Percentiles rank a stretch among this genome's conserved stretches.
Evolutionary conservation across 768 basidiomycete genomes (phyloP).

Genomic region (Termitomyces sp.): DNA sequence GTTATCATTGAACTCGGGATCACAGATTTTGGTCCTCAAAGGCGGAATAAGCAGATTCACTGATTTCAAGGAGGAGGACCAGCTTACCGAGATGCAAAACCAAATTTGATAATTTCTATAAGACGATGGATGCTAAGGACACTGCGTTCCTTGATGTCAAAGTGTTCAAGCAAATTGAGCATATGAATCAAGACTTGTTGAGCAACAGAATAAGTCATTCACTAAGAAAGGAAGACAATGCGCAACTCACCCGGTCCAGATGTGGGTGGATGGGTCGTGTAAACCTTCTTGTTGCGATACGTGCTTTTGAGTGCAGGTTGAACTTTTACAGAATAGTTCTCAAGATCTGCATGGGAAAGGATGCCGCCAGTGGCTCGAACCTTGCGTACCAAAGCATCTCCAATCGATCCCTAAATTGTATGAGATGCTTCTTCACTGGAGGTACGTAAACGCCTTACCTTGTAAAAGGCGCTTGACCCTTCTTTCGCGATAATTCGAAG

Average conservation of each 20-base stretch:
- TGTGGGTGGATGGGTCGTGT: conserved; percentile 82
- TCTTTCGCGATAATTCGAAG: conserved; percentile 68
- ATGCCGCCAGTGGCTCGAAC: conserved; percentile 75
- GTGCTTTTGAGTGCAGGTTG: conserved; percentile 72
- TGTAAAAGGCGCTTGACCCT: conserved; percentile 83
- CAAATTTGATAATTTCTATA: conserved; percentile 82
- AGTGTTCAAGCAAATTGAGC: conserved; percentile 88
- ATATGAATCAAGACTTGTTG: conserved; percentile 75
- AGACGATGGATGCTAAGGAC: conserved; percentile 72
- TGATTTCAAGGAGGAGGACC: background rate
- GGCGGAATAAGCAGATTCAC: background rate
- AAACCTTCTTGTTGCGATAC: conserved; percentile 76
- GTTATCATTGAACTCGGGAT: conserved; percentile 66
- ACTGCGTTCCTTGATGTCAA: conserved; percentile 49
- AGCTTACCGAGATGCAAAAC: conserved; percentile 46
- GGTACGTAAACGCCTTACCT: conserved; percentile 33
- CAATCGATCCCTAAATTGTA: conserved; percentile 64
- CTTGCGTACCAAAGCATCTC: conserved; percentile 73
- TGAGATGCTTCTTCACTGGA: conserved; percentile 12
- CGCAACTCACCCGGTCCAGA: conserved; percentile 62
- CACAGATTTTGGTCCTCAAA: conserved; percentile 75
- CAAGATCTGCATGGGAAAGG: conserved; percentile 70
- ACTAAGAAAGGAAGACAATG: background rate
- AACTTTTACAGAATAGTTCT: conserved; percentile 65
- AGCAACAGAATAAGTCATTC: background rate